A percentile compares a stretch with the other conserved stretches of the same genome.
Evolutionary conservation across 176 grass and related monocot genomes (phyloP).

Genomic region (Ensete glaucum): DNA sequence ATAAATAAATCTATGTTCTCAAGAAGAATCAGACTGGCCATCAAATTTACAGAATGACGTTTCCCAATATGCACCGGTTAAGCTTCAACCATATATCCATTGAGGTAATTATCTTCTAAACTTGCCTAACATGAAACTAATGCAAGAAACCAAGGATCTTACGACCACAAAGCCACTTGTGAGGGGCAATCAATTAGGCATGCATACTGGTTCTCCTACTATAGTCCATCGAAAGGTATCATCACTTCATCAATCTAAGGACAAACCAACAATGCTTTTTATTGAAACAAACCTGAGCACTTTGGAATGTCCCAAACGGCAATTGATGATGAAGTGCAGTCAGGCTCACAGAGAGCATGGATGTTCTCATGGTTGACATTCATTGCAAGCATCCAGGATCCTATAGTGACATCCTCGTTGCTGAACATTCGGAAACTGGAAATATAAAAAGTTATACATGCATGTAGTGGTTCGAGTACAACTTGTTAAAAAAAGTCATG

Average conservation of each 20-base stretch:
- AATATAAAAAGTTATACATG: conserved; percentile 11
- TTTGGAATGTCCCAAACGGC: conserved; percentile 99
- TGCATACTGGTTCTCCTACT: neutral
- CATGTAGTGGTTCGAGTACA: neutral
- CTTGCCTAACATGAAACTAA: neutral
- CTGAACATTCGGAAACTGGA: conserved; percentile 98
- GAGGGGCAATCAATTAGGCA: neutral
- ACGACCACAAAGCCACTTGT: neutral
- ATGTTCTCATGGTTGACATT: conserved; percentile 95
- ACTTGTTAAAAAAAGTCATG: neutral
- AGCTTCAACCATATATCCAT: neutral
- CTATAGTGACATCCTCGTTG: conserved; percentile 97
- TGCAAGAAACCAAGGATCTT: neutral
- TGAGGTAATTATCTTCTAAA: neutral
- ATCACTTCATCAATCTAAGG: conserved; percentile 9
- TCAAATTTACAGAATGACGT: neutral
- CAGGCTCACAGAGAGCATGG: conserved; percentile 62
- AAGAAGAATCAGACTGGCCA: neutral
- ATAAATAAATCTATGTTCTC: neutral
- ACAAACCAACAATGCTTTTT: conserved; percentile 4
- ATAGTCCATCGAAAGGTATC: neutral
- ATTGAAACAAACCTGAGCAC: conserved; percentile 78
- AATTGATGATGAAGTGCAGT: conserved; percentile 71
- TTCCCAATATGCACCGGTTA: neutral
- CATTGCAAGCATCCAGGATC: conserved; percentile 99